Conservation (phyloP, 495 filamentous ascomycete species). For the Elasticomyces elasticus region DNA sequence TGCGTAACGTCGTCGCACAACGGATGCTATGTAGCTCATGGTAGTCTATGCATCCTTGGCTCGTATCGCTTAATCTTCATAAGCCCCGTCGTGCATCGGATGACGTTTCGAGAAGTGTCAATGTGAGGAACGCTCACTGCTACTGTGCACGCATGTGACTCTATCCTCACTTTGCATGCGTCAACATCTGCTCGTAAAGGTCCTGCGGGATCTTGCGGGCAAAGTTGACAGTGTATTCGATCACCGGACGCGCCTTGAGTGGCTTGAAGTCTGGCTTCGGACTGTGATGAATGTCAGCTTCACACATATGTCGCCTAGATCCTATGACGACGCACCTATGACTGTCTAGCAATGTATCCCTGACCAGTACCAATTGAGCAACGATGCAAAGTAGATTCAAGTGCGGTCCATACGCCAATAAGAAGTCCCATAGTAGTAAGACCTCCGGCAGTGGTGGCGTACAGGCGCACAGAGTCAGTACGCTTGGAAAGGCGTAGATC, state of each 20-base stretch:
- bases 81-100: too few relatives aligned
- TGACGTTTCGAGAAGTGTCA: too few relatives aligned
- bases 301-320: slow-evolving; percentile 10
- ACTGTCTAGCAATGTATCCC: slow-evolving; percentile 70
- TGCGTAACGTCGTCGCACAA: too few relatives aligned
- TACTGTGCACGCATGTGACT: too few relatives aligned
- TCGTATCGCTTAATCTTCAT: too few relatives aligned
- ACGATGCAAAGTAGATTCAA: slow-evolving; percentile 95
- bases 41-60: too few relatives aligned
- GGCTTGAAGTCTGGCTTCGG: slow-evolving; percentile 86
- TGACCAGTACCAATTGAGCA: slow-evolving; percentile 82
- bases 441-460: slow-evolving; percentile 96
- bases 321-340: slow-evolving; percentile 61
- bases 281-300: slow-evolving; percentile 36
- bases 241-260: slow-evolving; percentile 65
- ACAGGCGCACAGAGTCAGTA: slow-evolving; percentile 88
- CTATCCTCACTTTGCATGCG: slow-evolving; percentile 60
- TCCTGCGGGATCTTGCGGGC: slow-evolving; percentile 79
- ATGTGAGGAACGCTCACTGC: too few relatives aligned
- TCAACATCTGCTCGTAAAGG: slow-evolving; percentile 78
- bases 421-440: slow-evolving; percentile 91
- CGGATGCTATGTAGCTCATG: too few relatives aligned
- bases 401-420: slow-evolving; percentile 90
- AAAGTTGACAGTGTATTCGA: slow-evolving; percentile 58
- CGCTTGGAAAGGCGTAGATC: slow-evolving; percentile 95